Evolutionary conservation across 1,284 basidiomycete genomes (phyloP).

Genomic region (Malassezia equina): DNA sequence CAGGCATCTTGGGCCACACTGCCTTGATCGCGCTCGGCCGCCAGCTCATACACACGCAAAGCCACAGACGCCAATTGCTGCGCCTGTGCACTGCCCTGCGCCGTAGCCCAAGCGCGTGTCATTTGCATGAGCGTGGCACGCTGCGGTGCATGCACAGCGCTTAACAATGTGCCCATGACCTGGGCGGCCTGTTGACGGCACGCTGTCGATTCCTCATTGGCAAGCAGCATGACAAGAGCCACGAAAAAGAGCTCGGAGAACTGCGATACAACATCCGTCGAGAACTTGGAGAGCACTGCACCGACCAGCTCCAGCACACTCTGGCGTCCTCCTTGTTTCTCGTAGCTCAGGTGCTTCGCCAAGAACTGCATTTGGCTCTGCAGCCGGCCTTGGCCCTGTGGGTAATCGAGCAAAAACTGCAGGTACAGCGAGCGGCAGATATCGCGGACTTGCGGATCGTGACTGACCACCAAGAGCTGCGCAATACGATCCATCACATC

Average conservation of each 20-base stretch:
- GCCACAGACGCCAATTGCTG: conserved; percentile 60
- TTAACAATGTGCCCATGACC: conserved; percentile 67
- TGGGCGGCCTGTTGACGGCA: conserved; percentile 78
- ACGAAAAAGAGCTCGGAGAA: conserved; percentile 85
- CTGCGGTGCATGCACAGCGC: conserved; percentile 59
- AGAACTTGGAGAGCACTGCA: conserved; percentile 77
- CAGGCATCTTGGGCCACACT: not conserved
- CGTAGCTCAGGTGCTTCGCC: conserved; percentile 84
- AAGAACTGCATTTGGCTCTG: conserved; percentile 82
- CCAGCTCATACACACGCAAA: conserved; percentile 53
- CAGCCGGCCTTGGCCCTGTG: conserved; percentile 83
- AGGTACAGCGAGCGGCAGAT: conserved; percentile 77
- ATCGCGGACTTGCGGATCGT: conserved; percentile 81
- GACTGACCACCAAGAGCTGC: conserved; percentile 85
- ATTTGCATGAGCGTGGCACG: conserved; percentile 60
- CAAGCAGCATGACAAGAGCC: conserved; percentile 78
- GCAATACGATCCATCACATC: conserved; percentile 94
- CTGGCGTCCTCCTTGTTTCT: conserved; percentile 75
- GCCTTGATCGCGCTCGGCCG: conserved; percentile 14
- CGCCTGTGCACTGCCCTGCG: conserved; percentile 52
- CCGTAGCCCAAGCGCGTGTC: conserved; percentile 65
- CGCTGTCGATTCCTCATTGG: conserved; percentile 81
- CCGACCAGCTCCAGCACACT: conserved; percentile 84
- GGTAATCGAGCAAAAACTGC: conserved; percentile 94
- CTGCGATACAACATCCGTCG: conserved; percentile 63